Percentiles rank a stretch among this genome's conserved stretches.
These are phyloP conservation scores for Phytophthora melonis DNA, from an alignment of 352 stramenopile genomes.

Conservation along the genomic window DNA sequence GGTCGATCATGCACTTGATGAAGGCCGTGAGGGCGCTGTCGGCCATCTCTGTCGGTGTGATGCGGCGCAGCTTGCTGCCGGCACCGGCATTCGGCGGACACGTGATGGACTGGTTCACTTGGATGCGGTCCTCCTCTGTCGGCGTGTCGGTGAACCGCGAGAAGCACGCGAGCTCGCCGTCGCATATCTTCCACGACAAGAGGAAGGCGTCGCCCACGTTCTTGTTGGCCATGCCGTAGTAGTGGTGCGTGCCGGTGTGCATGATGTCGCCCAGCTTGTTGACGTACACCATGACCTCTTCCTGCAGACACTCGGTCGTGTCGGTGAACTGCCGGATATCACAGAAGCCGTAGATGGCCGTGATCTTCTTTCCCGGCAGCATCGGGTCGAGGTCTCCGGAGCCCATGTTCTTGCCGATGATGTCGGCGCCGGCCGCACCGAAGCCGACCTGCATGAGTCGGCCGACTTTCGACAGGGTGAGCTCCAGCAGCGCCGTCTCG, in stretches of 20 bases:
- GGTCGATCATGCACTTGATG: slow-evolving; percentile 94
- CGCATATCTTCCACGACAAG: slow-evolving; percentile 94
- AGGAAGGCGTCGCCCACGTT: slow-evolving; percentile 94
- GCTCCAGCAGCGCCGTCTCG: slow-evolving; percentile 82
- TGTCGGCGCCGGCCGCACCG: slow-evolving; percentile 80
- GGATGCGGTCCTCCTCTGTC: slow-evolving; percentile 74
- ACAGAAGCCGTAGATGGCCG: slow-evolving; percentile 95
- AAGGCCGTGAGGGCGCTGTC: slow-evolving; percentile 96
- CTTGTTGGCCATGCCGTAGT: slow-evolving; percentile 91
- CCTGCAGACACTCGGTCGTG: slow-evolving; percentile 90
- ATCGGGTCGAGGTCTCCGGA: slow-evolving; percentile 90
- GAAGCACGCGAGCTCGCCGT: slow-evolving; percentile 83
- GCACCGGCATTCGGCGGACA: slow-evolving; percentile 76
- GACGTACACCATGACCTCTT: slow-evolving; percentile 94
- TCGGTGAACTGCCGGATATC: slow-evolving; percentile 95
- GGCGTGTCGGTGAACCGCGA: slow-evolving; percentile 82
- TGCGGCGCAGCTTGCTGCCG: slow-evolving; percentile 67
- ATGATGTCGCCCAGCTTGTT: slow-evolving; percentile 93
- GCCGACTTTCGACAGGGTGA: slow-evolving; percentile 85
- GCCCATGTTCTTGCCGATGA: slow-evolving; percentile 90
- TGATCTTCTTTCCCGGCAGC: slow-evolving; percentile 92
- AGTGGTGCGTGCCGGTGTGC: slow-evolving; percentile 86
- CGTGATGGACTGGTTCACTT: slow-evolving; percentile 76
- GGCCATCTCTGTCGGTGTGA: slow-evolving; percentile 91
- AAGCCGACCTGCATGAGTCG: slow-evolving; percentile 90